phyloP scores from a whole-genome alignment of 1,284 basidiomycete genomes.

The Boletellus deceptivus region DNA sequence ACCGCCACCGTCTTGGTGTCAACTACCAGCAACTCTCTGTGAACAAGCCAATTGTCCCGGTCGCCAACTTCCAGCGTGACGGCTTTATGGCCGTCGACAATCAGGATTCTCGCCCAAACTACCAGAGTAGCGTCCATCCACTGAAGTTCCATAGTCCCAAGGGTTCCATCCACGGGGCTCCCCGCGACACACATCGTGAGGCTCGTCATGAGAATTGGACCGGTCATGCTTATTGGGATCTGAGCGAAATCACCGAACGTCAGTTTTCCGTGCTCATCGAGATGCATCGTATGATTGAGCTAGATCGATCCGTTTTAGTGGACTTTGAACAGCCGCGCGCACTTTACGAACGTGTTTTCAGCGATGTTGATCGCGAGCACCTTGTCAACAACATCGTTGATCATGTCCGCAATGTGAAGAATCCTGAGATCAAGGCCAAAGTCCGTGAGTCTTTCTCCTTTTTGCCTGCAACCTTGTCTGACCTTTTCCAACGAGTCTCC shows the following conservation, averaged over 20 bases:
- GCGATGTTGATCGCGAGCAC: conserved; percentile 62
- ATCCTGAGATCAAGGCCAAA: conserved; percentile 59
- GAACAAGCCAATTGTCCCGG: conserved; percentile 72
- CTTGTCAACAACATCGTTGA: conserved; percentile 77
- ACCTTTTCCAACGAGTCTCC: conserved; percentile 48
- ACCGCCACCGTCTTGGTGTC: conserved; percentile 80
- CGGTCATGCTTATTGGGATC: conserved; percentile 69
- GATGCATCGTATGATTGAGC: not conserved
- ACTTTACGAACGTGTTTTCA: conserved; percentile 78
- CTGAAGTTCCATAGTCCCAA: conserved; percentile 48
- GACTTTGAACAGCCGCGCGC: conserved; percentile 91
- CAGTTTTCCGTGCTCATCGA: conserved; percentile 33
- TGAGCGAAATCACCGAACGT: conserved; percentile 80
- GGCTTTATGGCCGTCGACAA: conserved; percentile 68
- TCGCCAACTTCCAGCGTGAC: conserved; percentile 87
- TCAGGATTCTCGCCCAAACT: conserved; percentile 84
- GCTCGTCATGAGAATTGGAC: conserved; percentile 74
- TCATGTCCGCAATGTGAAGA: conserved; percentile 70
- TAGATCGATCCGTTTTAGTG: conserved; percentile 39
- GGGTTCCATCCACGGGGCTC: conserved; percentile 39
- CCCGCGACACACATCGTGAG: conserved; percentile 38
- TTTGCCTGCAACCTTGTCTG: not conserved
- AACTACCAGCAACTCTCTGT: conserved; percentile 92
- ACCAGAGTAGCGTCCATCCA: conserved; percentile 73
- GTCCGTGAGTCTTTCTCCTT: conserved; percentile 53